A percentile compares a stretch with the other conserved stretches of the same genome.
Evolutionary conservation across 805 yeast genomes (phyloP).

Genomic region (Saturnispora quitensis): DNA sequence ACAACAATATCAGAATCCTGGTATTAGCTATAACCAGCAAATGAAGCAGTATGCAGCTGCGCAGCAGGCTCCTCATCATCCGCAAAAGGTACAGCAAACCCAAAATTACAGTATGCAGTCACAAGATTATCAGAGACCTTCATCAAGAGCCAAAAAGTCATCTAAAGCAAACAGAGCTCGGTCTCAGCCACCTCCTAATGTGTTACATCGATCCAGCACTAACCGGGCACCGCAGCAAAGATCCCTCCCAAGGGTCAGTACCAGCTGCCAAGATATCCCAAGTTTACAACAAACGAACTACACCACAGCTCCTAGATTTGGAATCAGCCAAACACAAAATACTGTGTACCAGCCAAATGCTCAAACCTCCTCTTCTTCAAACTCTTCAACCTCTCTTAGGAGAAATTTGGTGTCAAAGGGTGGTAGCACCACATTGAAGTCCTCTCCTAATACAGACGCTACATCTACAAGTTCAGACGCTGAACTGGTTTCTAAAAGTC

Average conservation of each 20-base stretch:
- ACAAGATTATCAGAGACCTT: neutral
- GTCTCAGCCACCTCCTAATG: neutral
- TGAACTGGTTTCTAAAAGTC: neutral
- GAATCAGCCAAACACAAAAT: neutral
- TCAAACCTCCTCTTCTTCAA: slow-evolving; percentile 4
- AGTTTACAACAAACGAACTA: neutral
- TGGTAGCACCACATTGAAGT: neutral
- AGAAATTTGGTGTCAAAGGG: neutral
- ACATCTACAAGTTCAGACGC: neutral
- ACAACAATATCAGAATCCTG: neutral
- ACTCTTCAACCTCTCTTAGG: slow-evolving; percentile 2
- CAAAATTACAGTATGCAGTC: neutral
- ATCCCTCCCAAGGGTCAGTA: neutral
- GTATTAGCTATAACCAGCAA: neutral
- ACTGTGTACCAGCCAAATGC: neutral
- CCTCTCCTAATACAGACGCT: slow-evolving; percentile 2
- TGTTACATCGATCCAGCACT: neutral
- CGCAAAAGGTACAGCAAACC: neutral
- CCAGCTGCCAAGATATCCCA: neutral
- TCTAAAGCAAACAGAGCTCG: neutral
- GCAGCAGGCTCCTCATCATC: neutral
- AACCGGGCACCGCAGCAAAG: neutral
- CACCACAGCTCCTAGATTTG: neutral
- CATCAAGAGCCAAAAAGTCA: neutral
- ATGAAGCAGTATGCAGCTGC: neutral